Base-by-base conservation (phyloP, 441 rosid species). In the Populus tomentosa region DNA sequence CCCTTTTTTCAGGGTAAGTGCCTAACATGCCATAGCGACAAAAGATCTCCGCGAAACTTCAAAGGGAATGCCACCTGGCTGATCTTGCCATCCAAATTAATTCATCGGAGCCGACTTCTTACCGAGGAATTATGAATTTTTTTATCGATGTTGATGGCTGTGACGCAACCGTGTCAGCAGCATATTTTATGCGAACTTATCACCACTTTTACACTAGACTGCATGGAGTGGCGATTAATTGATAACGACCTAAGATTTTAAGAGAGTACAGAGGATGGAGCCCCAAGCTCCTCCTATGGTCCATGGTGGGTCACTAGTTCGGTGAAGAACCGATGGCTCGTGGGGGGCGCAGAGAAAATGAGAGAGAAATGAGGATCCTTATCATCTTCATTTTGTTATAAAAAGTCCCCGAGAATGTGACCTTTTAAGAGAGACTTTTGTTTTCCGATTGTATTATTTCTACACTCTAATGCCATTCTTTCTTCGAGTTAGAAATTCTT, bases 301-400 rank as follows among this genome's bases (percentile, higher is more conserved):
- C 56, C n/a, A 61, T 71, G 36, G 79, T 76, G 71, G 82, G 82
- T 5, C 82, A 73, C 13, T 28, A 18, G 77, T 76, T 79, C 13
- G 85, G 80, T 77, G 64, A 68, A 68, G 38, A 66, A 23, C 14
- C 56, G 23, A 24, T 50, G 72, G 33, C 76, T 82, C 78, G 79
- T 76, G 80, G 20, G 38, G 76, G 53, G 76, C 79, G 26, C 26
- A 26, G 67, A 73, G 82, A 70, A 77, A 65, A 59, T 42, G 74
- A 56, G 65, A 66, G 56, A 28, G 8, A n/a, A 7, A 20, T 26
- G 26, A 26, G 26, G 26, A 46, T 8, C 56, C 10, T 46, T 46
- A 26, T 4, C 10, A 26, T 38, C 24, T 66, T 10, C 5, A 7
- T 9, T 7, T 28, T 46, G 11, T n/a, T 23, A 3, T 0, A 21